Base-by-base conservation (phyloP, 176 grass and related monocot genomes). In the Juncus inflexus region DNA sequence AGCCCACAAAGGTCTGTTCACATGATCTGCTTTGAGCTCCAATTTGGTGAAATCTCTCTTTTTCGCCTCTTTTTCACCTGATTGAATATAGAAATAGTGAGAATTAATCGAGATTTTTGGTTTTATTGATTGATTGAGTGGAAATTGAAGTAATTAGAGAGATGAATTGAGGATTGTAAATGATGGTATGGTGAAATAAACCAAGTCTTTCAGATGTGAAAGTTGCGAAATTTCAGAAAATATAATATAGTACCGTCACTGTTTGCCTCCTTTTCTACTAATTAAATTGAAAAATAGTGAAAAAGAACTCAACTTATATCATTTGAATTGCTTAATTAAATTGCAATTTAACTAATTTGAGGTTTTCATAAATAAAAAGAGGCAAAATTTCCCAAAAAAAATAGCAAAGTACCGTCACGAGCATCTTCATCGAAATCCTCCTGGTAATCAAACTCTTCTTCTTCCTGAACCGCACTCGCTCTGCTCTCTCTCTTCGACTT, bases 11-110 rank as follows among this genome's bases (percentile, higher is more conserved):
- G 92, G 92, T 15, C 87, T 74, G 55, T 81, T 97, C 41, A 49
- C 50, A 60, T 97, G 92, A 12, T 97, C 92, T 3, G 60, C 63
- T 43, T 97, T 97, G 72, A 97, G 67, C 77, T 97, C 92, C 3
- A 97, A 73, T 76, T 91, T 85, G 40, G 79, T 86, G 77, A 97
- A 97, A 73, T 97, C 87, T 67, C 85, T 97, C 74, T 91, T 91
- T 79, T 97, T 97, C 11, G 81, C 77, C 66, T 96, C 91, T 35
- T 12, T 74, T 38, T 90, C 86, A 2, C 28, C 85, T 80, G 63
- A n/a, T 69, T 15, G n/a, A 66, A 55, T 56, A 16, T 42, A 52
- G 10, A 40, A 37, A 70, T 9, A 70, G 11, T 15, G n/a, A 58
- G 15, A 2, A 16, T 49, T 28, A 67, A 10, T 16, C 9, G 52